Conservation (phyloP, 2,329 filamentous ascomycete species). For the Cladorrhinum sp. region DNA sequence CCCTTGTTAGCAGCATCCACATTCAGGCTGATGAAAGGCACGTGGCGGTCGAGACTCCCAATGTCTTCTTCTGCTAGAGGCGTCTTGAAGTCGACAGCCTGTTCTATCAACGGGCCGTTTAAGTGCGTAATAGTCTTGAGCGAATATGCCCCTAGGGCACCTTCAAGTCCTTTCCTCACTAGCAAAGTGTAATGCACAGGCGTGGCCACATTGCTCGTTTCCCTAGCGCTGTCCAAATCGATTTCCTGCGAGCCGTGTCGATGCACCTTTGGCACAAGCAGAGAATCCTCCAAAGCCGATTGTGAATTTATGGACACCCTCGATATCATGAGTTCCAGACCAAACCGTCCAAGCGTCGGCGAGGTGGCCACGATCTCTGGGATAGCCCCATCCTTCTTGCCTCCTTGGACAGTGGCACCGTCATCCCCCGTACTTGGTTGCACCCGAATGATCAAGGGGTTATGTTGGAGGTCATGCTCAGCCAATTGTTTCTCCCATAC, state of each 20-base stretch:
- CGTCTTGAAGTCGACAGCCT: conserved; percentile 51
- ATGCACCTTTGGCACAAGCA: conserved; percentile 69
- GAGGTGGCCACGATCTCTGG: conserved; percentile 62
- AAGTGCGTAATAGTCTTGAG: conserved; percentile 30
- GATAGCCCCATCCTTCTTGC: conserved; percentile 31
- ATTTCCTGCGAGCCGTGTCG: not conserved
- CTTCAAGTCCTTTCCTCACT: conserved; percentile 68
- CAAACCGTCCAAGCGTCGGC: conserved; percentile 56
- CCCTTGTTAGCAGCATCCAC: conserved; percentile 59
- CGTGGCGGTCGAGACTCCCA: conserved; percentile 45
- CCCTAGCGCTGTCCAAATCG: not conserved
- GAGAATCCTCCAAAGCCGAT: conserved; percentile 54
- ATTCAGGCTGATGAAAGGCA: conserved; percentile 56
- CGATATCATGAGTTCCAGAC: conserved; percentile 59
- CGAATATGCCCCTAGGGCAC: conserved; percentile 56
- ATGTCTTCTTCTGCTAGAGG: conserved; percentile 33
- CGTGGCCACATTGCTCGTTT: conserved; percentile 39
- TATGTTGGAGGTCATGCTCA: conserved; percentile 42
- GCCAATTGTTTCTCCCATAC: conserved; percentile 66
- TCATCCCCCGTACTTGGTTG: conserved; percentile 27
- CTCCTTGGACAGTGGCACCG: no score
- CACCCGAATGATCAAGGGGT: conserved; percentile 63
- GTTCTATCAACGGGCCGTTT: conserved; percentile 43
- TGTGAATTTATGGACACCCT: no score
- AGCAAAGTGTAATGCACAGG: conserved; percentile 82